Evolutionary conservation across 257 asterid genomes (phyloP).

Genomic region (Scutellaria galericulata): DNA sequence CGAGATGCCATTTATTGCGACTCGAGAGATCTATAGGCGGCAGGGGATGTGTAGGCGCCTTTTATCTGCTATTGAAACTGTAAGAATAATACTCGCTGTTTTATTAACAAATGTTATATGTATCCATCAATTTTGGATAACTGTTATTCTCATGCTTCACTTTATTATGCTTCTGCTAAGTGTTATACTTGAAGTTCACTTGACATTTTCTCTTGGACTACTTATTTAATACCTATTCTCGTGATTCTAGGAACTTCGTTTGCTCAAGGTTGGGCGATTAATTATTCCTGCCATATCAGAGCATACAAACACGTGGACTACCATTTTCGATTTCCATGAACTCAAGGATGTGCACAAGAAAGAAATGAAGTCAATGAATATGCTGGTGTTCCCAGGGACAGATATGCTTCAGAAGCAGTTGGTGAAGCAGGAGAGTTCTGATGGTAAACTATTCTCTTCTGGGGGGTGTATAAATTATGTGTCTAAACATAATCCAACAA

Average conservation of each 20-base stretch:
- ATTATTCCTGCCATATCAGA: constrained; percentile 95
- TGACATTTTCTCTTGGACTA: not conserved
- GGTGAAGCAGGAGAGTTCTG: constrained; percentile 51
- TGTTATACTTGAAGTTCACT: not conserved
- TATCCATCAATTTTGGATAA: not conserved
- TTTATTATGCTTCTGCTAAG: constrained; percentile 11
- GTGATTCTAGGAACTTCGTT: constrained; percentile 66
- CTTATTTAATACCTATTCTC: constrained; percentile 13
- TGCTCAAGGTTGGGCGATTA: constrained; percentile 70
- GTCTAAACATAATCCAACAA: constrained; percentile 3
- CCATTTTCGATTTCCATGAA: constrained; percentile 68
- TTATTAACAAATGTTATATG: not conserved
- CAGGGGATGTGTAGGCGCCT: constrained; percentile 99
- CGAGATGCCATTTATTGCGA: constrained; percentile 98
- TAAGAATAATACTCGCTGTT: constrained; percentile 39
- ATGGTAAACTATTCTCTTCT: constrained; percentile 52
- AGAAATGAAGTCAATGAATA: constrained; percentile 71
- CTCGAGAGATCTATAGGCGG: constrained; percentile 87
- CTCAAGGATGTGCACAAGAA: constrained; percentile 61
- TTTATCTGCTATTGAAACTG: constrained; percentile 81
- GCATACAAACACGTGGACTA: constrained; percentile 90
- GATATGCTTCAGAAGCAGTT: constrained; percentile 92
- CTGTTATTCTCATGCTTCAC: constrained; percentile 6
- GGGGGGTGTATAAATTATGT: not conserved
- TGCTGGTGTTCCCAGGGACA: constrained; percentile 95